Conservation (phyloP, 2,329 filamentous ascomycete genomes). For the Leptographium flavum region DNA sequence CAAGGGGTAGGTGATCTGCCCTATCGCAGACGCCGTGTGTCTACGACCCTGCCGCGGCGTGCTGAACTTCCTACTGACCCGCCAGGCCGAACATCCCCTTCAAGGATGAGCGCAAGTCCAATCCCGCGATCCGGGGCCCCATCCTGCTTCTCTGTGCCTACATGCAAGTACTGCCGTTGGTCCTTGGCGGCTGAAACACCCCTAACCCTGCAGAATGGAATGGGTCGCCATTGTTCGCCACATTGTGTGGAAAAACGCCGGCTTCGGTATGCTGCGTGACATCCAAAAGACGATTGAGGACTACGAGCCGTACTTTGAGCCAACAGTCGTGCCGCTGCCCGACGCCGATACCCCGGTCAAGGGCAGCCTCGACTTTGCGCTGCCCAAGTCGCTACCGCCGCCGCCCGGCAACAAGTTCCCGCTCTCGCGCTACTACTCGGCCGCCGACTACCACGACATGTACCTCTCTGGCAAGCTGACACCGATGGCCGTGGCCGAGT, state of each 20-base stretch:
- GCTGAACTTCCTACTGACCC: background rate
- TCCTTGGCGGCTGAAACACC: no score
- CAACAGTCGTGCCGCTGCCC: constrained; percentile 26
- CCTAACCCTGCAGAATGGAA: no score
- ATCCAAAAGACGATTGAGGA: constrained; percentile 36
- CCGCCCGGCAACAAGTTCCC: constrained; percentile 18
- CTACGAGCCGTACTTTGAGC: constrained; percentile 32
- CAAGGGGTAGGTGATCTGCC: constrained; percentile 17
- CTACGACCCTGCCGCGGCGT: background rate
- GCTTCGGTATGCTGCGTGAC: constrained; percentile 43
- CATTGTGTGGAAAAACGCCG: constrained; percentile 48
- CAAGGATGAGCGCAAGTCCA: constrained; percentile 30
- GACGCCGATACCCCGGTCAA: constrained; percentile 26
- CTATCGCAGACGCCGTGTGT: background rate
- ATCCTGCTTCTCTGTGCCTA: constrained; percentile 37
- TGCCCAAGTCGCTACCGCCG: constrained; percentile 3
- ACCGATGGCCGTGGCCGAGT: constrained; percentile 28
- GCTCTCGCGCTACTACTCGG: constrained; percentile 26
- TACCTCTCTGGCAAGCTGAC: constrained; percentile 31
- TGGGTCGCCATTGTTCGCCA: constrained; percentile 38
- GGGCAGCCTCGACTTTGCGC: constrained; percentile 4
- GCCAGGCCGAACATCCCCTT: constrained; percentile 25
- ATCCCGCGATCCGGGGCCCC: constrained; percentile 43
- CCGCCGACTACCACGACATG: constrained; percentile 28
- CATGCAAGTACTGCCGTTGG: constrained; percentile 27